phyloP scores from a whole-genome alignment of 176 grass and related monocot genomes.

The Hyparrhenia diplandra region DNA sequence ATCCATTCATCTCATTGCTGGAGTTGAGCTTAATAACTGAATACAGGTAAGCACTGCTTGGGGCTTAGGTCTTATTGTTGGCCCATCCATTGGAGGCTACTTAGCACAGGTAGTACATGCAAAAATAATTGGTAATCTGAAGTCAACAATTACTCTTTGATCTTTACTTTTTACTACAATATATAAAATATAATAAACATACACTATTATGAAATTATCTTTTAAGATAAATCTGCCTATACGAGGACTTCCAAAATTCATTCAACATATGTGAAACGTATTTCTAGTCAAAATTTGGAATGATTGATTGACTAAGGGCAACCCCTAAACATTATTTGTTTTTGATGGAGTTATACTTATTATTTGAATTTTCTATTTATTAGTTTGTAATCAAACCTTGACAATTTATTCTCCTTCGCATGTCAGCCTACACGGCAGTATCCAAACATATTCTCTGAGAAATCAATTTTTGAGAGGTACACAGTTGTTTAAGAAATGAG shows the following conservation, averaged over 20 bases:
- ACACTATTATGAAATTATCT: neutral
- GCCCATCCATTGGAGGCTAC: constrained; percentile 83
- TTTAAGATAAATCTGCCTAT: neutral
- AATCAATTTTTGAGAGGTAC: constrained; percentile 68
- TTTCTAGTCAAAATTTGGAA: neutral
- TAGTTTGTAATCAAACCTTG: neutral
- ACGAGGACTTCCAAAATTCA: neutral
- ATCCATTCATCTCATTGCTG: neutral
- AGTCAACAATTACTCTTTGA: neutral
- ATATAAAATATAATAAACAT: neutral
- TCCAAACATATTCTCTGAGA: constrained; percentile 46
- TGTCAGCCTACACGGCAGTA: constrained; percentile 71
- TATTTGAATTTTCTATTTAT: neutral
- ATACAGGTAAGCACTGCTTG: constrained; percentile 56
- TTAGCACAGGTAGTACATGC: constrained; percentile 34
- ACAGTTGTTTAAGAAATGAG: neutral
- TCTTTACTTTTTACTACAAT: neutral
- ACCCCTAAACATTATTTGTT: neutral
- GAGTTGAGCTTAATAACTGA: neutral
- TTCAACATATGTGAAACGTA: neutral
- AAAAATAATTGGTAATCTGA: neutral
- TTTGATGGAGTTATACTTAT: neutral
- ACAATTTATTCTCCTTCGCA: neutral
- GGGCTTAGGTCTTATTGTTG: constrained; percentile 71
- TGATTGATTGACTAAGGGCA: neutral